Evolutionary conservation across 129 eudicot genomes (phyloP), one percentile per base, ranked within the genome.

Genomic region (Flaveria sonorensis): DNA sequence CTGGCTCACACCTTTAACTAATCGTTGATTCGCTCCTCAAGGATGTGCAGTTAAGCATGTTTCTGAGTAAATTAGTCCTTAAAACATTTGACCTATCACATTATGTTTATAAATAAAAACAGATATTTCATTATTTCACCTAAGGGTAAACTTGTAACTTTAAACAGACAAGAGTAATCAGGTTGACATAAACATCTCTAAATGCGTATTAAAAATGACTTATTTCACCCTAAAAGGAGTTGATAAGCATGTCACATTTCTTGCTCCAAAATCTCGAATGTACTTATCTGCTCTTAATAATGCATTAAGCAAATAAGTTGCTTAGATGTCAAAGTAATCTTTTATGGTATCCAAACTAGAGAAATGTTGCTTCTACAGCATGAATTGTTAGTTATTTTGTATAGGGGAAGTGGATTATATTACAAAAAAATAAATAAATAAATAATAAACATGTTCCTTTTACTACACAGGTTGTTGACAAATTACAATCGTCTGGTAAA

Each of bases 401-500:
- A 19, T 45, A 70, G 1, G 15, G 15, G 42, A 66, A 45, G 32
- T 43, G 45, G 18, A 32, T 40, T 26, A 60, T 60, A 50, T 21
- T 63, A 11, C 5, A 48, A 14, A 47, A 21, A 7, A n/a, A n/a
- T n/a, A n/a, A n/a, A n/a, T n/a, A n/a, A n/a, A n/a, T n/a, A 71
- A 36, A 63, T 19, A 6, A 16, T 72, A 6, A 20, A 9, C 28
- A 45, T 65, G 43, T 77, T 59, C 10, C 20, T 68, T 57, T 26
- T 46, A 28, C 1, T 15, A 21, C 56, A 65, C 86, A 95, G 99
- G 96, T 95, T 42, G 99, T 92, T 47, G 91, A 92, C 63, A 81
- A 95, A 85, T 62, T 95, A 88, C 99, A 95, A 77, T 85, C 94
- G 81, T 88, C 93, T 53, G 78, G 85, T 79, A 94, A 91, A 81